A percentile compares a stretch with the other conserved stretches of the same genome.
phyloP scores from a whole-genome alignment of 345 rosid genomes.

The Populus tremula region DNA sequence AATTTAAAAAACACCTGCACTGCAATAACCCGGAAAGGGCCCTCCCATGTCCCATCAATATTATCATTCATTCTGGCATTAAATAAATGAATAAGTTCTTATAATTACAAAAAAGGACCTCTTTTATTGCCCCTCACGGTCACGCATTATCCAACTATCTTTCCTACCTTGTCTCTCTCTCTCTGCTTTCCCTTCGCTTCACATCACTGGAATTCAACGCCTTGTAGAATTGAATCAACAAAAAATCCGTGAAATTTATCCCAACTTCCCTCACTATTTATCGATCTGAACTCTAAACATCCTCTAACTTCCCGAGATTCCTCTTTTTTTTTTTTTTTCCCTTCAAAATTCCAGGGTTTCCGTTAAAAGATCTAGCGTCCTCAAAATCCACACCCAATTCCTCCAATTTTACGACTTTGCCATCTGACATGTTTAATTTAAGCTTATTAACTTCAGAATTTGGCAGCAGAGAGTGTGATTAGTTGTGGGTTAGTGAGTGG shows the following conservation, averaged over 20 bases:
- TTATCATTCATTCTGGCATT: not conserved
- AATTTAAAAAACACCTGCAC: too few species aligned
- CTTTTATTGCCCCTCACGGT: not conserved
- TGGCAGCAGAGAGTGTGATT: not conserved
- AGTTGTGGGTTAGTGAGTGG: not conserved
- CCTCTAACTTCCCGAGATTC: too few species aligned
- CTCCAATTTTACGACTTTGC: not conserved
- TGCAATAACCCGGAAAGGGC: too few species aligned
- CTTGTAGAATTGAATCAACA: not conserved
- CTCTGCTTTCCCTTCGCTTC: not conserved
- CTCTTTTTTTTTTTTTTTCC: not conserved
- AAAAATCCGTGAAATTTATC: not conserved
- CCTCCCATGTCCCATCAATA: not conserved
- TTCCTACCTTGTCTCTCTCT: not conserved
- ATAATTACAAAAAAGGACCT: not conserved
- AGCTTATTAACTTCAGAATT: not conserved
- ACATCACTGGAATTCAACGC: not conserved
- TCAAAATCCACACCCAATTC: not conserved
- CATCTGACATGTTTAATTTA: not conserved
- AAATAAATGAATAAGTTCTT: not conserved
- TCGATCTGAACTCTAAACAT: not conserved
- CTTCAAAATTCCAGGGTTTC: slow-evolving; percentile 1
- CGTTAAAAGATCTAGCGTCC: not conserved
- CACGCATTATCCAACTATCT: not conserved
- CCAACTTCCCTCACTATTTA: not conserved